Evolutionary conservation across 192 early-diverging fungal genomes (phyloP).

Genomic region (Coemansia sp.): DNA sequence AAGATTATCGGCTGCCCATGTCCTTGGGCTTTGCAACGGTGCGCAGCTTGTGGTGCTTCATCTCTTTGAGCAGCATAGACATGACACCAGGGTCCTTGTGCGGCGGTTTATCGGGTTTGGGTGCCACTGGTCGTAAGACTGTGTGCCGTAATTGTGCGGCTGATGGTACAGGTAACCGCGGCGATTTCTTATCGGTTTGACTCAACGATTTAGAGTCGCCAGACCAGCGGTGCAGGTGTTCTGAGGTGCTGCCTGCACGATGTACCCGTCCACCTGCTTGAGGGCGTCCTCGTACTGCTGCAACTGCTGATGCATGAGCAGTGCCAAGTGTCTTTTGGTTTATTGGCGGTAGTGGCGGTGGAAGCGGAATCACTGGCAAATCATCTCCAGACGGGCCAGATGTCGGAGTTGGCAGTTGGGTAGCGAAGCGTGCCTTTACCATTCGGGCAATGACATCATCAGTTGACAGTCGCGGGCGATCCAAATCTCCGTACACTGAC

Average conservation of each 20-base stretch:
- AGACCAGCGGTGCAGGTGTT: not conserved
- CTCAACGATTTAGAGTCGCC: conserved; percentile 9
- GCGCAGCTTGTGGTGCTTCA: conserved; percentile 45
- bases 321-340: not conserved
- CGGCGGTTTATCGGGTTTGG: conserved; percentile 13
- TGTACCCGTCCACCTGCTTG: not conserved
- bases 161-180: not conserved
- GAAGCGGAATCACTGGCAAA: not conserved
- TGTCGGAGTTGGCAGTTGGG: conserved; percentile 16
- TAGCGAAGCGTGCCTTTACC: conserved; percentile 16
- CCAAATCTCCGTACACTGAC: conserved; percentile 47
- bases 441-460: conserved; percentile 36
- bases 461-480: conserved; percentile 19
- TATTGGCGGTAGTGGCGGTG: conserved; percentile 21
- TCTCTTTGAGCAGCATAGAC: conserved; percentile 43
- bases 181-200: not conserved
- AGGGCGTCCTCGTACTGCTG: not conserved
- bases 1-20: conserved; percentile 15
- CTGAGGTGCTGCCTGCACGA: not conserved
- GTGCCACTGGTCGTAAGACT: conserved; percentile 8
- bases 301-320: not conserved
- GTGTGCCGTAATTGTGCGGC: conserved; percentile 12
- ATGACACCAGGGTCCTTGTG: conserved; percentile 50
- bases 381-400: conserved; percentile 9
- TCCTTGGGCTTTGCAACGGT: conserved; percentile 42